Conservation (phyloP, 352 stramenopile species). For the Phytophthora cajani region DNA sequence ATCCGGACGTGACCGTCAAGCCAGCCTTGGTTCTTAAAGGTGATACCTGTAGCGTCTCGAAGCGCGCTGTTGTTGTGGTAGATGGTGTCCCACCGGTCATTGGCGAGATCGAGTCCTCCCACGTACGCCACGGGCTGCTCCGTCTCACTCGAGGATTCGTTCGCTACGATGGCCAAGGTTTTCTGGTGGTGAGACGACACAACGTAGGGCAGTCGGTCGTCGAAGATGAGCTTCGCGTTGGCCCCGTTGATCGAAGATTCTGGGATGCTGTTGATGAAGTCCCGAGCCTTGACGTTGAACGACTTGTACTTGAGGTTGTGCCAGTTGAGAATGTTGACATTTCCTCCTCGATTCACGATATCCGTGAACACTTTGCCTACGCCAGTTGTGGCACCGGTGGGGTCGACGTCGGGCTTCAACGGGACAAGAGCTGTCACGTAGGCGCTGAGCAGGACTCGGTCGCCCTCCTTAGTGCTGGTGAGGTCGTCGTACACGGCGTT, state of each 20-base stretch:
- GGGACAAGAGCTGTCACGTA: conserved; percentile 55
- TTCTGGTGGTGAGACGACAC: conserved; percentile 65
- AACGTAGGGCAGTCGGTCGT: conserved; percentile 50
- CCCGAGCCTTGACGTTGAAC: conserved; percentile 51
- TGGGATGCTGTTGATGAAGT: conserved; percentile 47
- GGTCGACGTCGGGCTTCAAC: conserved; percentile 44
- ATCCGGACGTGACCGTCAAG: conserved; percentile 60
- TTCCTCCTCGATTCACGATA: conserved; percentile 42
- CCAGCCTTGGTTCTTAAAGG: conserved; percentile 55
- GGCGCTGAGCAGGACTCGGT: conserved; percentile 49
- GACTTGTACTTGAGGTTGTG: conserved; percentile 51
- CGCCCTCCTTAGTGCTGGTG: conserved; percentile 21
- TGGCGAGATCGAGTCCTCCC: conserved; percentile 59
- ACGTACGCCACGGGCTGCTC: conserved; percentile 50
- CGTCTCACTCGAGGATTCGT: conserved; percentile 2
- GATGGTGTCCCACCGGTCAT: conserved; percentile 70
- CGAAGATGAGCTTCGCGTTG: conserved; percentile 50
- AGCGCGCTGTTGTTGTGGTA: conserved; percentile 53
- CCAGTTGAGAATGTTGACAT: conserved; percentile 62
- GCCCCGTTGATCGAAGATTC: conserved; percentile 25
- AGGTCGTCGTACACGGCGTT: conserved; percentile 53
- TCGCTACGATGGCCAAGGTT: conserved; percentile 38
- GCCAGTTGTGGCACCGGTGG: conserved; percentile 30
- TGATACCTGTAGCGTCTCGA: conserved; percentile 40
- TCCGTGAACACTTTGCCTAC: conserved; percentile 44